Conservation (phyloP, 2,329 filamentous ascomycete species). For the Camillea tinctor region DNA sequence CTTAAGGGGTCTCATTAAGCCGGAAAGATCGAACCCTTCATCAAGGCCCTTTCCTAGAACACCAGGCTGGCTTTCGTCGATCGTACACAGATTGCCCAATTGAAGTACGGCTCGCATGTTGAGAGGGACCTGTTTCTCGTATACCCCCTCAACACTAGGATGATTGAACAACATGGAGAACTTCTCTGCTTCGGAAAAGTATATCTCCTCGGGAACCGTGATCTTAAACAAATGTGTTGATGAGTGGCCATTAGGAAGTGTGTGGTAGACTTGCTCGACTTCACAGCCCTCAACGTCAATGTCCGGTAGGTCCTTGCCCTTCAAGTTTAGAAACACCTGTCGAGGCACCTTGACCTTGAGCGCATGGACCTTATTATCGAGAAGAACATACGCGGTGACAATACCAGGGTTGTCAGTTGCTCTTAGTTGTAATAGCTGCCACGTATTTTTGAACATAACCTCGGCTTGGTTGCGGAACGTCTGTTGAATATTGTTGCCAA, state of each 20-base stretch:
- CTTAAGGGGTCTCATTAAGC: constrained; percentile 68
- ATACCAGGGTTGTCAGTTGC: constrained; percentile 82
- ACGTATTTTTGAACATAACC: constrained; percentile 83
- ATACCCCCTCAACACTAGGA: constrained; percentile 92
- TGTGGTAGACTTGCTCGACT: constrained; percentile 91
- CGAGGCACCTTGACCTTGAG: constrained; percentile 87
- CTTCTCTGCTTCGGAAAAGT: constrained; percentile 80
- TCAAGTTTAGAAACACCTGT: constrained; percentile 88
- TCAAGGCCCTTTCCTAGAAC: constrained; percentile 91
- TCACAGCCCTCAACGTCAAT: constrained; percentile 82
- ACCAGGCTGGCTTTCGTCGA: constrained; percentile 86
- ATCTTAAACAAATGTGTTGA: constrained; percentile 94
- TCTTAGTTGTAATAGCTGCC: constrained; percentile 89
- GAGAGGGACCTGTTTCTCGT: constrained; percentile 88
- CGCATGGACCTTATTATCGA: constrained; percentile 86
- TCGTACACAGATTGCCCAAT: constrained; percentile 86
- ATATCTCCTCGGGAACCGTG: constrained; percentile 83
- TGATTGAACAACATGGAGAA: constrained; percentile 85
- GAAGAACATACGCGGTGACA: constrained; percentile 84
- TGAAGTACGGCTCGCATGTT: constrained; percentile 84
- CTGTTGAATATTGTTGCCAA: constrained; percentile 63
- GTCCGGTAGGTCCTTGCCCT: constrained; percentile 81
- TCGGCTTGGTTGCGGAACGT: constrained; percentile 91
- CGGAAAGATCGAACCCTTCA: constrained; percentile 83
- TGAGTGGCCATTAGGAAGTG: constrained; percentile 89